Conservation (phyloP, 768 basidiomycete species). For the Tulasnella sp. region DNA sequence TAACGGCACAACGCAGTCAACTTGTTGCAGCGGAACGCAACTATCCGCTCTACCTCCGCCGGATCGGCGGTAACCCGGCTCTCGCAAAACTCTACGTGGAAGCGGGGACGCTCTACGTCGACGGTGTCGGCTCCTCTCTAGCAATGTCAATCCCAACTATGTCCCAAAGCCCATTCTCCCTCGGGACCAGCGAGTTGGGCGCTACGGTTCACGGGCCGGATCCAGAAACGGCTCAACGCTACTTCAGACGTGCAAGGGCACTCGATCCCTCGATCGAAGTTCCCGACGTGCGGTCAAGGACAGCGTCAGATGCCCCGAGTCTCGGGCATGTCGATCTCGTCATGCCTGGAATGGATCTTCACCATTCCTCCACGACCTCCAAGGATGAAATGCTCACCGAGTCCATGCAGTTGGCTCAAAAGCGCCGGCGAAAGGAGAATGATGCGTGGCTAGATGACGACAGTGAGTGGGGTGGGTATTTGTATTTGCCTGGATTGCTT, state of each 20-base stretch:
- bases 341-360: slow-evolving; percentile 21
- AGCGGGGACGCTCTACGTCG: slow-evolving; percentile 19
- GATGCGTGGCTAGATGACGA: slow-evolving; percentile 16
- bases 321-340: not conserved
- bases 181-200: slow-evolving; percentile 6
- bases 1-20: slow-evolving; percentile 19
- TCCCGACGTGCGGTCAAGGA: not conserved
- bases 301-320: not conserved
- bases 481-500: slow-evolving; percentile 21
- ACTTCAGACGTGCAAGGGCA: slow-evolving; percentile 25
- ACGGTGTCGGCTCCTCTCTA: slow-evolving; percentile 19
- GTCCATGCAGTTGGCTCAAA: not conserved
- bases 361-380: not conserved
- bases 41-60: slow-evolving; percentile 22
- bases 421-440: slow-evolving; percentile 9
- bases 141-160: slow-evolving; percentile 8
- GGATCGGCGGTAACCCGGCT: slow-evolving; percentile 13
- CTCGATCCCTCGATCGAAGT: slow-evolving; percentile 22
- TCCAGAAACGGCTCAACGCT: slow-evolving; percentile 15
- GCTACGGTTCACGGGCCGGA: slow-evolving; percentile 7
- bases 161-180: slow-evolving; percentile 23
- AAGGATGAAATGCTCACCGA: slow-evolving; percentile 15
- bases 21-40: not conserved
- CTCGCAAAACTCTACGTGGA: slow-evolving; percentile 21
- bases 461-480: slow-evolving; percentile 10